phyloP scores from a whole-genome alignment of 257 asterid species.

The Nicotiana tabacum region DNA sequence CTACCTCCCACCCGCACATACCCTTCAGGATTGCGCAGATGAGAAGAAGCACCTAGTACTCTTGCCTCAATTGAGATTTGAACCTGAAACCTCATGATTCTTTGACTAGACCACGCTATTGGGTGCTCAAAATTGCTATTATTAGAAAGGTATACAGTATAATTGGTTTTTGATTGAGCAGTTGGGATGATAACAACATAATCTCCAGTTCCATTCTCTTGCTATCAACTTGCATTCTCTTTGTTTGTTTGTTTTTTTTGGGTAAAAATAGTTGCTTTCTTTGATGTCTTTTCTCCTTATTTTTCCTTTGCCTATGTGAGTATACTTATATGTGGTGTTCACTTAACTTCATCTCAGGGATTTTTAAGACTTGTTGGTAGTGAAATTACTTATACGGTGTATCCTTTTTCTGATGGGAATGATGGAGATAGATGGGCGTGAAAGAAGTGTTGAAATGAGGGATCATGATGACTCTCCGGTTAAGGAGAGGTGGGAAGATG shows the following conservation, averaged over 20 bases:
- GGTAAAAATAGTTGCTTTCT: neutral
- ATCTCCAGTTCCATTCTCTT: neutral
- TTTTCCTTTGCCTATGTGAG: neutral
- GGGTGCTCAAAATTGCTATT: neutral
- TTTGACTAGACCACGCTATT: too few relatives aligned
- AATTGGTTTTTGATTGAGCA: neutral
- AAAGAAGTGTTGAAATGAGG: constrained; percentile 47
- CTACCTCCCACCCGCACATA: too few relatives aligned
- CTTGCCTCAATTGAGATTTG: too few relatives aligned
- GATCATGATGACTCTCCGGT: constrained; percentile 42
- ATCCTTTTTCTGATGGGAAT: neutral
- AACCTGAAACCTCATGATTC: too few relatives aligned
- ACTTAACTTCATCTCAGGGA: neutral
- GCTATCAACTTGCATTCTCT: neutral
- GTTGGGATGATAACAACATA: neutral
- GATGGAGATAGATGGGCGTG: constrained; percentile 44
- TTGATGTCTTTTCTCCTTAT: neutral
- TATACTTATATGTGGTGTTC: neutral
- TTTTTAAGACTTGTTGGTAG: neutral
- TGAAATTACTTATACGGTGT: neutral
- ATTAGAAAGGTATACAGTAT: neutral
- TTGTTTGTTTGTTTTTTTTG: neutral
- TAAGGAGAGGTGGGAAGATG: constrained; percentile 56
- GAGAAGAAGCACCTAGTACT: too few relatives aligned
- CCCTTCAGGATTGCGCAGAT: too few relatives aligned